Evolutionary conservation across 345 rosid species (phyloP).

Genomic region (Hibiscus syriacus): DNA sequence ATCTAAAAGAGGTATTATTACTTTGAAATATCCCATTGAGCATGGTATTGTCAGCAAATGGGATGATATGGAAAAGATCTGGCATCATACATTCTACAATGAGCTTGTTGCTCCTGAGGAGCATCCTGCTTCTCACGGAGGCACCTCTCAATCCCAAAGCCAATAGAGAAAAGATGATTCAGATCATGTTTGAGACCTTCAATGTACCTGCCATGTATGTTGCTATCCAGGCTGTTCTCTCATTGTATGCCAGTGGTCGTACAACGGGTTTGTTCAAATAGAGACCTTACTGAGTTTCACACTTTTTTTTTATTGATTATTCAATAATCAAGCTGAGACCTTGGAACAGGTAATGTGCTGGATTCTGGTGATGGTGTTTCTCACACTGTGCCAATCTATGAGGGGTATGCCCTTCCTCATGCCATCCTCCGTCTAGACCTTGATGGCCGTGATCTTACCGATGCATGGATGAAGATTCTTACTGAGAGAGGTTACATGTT

Average conservation of each 20-base stretch:
- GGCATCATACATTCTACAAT: slow-evolving; percentile 77
- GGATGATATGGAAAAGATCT: too few relatives aligned
- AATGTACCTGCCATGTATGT: too few relatives aligned
- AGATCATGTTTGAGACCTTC: too few relatives aligned
- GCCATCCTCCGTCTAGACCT: slow-evolving; percentile 27
- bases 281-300: neutral
- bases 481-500: too few relatives aligned
- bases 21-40: slow-evolving; percentile 41
- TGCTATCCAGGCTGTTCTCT: too few relatives aligned
- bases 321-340: neutral
- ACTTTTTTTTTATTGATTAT: neutral
- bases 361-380: slow-evolving; percentile 20
- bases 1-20: slow-evolving; percentile 39
- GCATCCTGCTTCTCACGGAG: slow-evolving; percentile 39
- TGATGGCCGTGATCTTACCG: slow-evolving; percentile 36
- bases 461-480: slow-evolving; percentile 33
- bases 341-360: slow-evolving; percentile 12
- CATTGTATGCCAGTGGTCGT: slow-evolving; percentile 19
- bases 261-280: slow-evolving; percentile 8
- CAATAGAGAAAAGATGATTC: too few relatives aligned
- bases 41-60: slow-evolving; percentile 54
- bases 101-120: slow-evolving; percentile 45
- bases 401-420: too few relatives aligned
- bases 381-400: too few relatives aligned
- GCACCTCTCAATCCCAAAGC: too few relatives aligned